These are phyloP conservation scores for Alternaria brassicicola DNA, from an alignment of 2,329 filamentous ascomycete genomes.

Conservation along the genomic window DNA sequence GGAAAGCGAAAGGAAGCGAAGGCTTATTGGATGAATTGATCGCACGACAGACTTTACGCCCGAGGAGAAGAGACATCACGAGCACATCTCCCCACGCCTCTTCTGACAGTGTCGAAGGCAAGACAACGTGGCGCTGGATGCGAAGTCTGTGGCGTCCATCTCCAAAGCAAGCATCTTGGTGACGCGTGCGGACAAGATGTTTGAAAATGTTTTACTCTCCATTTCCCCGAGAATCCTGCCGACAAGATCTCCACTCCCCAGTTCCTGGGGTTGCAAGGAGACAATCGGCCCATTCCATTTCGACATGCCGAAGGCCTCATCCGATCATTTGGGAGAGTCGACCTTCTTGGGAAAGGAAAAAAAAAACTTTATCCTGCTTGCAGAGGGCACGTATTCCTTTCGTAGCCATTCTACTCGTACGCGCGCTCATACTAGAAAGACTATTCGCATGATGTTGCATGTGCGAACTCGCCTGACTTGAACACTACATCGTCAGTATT, in stretches of 20 bases:
- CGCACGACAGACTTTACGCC: background rate
- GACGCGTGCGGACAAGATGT: background rate
- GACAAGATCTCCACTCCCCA: conserved; percentile 1
- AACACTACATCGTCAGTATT: background rate
- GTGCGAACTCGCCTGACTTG: background rate
- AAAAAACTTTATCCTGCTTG: background rate
- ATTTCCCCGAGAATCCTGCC: conserved; percentile 5
- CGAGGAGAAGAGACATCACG: conserved; percentile 6
- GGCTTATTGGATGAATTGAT: conserved; percentile 11
- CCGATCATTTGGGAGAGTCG: background rate
- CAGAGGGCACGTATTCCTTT: background rate
- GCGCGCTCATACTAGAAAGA: background rate
- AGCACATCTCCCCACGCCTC: background rate
- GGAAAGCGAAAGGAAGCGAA: conserved; percentile 1
- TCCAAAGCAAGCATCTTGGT: background rate
- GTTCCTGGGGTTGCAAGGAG: conserved; percentile 1
- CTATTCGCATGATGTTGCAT: background rate
- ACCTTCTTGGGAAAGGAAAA: background rate
- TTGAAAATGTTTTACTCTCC: background rate
- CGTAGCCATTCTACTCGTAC: background rate
- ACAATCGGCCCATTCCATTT: conserved; percentile 17
- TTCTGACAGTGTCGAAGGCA: background rate
- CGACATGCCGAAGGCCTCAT: conserved; percentile 13
- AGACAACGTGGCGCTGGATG: conserved; percentile 7
- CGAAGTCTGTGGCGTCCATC: background rate